Conservation (phyloP, 352 stramenopile genomes). For the Phytopythium aichiense region DNA sequence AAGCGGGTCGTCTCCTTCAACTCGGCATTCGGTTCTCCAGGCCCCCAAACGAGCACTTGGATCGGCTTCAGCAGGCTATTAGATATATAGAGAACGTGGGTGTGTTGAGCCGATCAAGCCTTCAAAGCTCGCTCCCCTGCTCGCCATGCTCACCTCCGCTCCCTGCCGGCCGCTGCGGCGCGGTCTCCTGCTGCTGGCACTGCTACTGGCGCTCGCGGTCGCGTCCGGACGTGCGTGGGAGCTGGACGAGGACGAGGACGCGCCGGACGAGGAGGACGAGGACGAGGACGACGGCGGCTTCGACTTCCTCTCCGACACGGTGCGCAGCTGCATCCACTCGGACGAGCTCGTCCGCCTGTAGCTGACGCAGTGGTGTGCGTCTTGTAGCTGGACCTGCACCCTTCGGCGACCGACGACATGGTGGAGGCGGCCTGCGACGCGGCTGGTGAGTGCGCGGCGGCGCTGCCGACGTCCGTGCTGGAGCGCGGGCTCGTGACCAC, state of each 20-base stretch:
- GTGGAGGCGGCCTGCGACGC: slow-evolving; percentile 33
- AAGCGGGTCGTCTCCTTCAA: no score
- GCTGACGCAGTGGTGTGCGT: not conserved
- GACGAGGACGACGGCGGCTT: slow-evolving; percentile 27
- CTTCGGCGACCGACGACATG: not conserved
- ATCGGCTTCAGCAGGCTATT: no score
- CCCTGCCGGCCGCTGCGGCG: slow-evolving; percentile 2
- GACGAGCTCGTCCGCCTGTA: not conserved
- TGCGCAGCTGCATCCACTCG: slow-evolving; percentile 1
- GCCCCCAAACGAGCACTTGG: no score
- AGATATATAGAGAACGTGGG: no score
- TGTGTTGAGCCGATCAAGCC: no score
- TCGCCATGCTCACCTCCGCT: not conserved
- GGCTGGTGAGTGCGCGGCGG: slow-evolving; percentile 21
- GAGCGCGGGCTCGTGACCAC: slow-evolving; percentile 47
- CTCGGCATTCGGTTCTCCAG: no score
- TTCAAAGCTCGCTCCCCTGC: no score
- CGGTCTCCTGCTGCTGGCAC: not conserved
- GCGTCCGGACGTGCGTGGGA: slow-evolving; percentile 15
- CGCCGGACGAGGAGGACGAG: slow-evolving; percentile 18
- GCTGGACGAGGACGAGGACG: slow-evolving; percentile 14
- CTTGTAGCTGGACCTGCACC: not conserved
- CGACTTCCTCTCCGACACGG: slow-evolving; percentile 30
- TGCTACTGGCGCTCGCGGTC: slow-evolving; percentile 15
- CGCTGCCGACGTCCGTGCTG: slow-evolving; percentile 27